Base-by-base conservation (phyloP, 2,329 filamentous ascomycete genomes). In the Neonectria punicea region DNA sequence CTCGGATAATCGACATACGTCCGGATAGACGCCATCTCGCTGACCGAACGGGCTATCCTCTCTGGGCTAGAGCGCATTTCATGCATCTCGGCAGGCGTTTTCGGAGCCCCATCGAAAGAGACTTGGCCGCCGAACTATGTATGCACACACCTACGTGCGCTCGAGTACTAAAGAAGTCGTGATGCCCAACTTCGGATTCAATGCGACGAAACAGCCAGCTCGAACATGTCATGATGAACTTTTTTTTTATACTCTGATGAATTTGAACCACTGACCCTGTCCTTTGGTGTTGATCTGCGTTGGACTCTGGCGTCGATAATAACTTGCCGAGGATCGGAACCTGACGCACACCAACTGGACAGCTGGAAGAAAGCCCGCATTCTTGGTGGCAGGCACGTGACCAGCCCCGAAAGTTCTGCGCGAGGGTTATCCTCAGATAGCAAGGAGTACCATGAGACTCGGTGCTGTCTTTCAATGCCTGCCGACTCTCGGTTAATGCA, bases 11-110 rank as follows among this genome's bases (percentile, higher is more conserved):
- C 53, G 53, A 68, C 36, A 59, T 69, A 58, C 43, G 50, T 51
- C 16, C 22, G 49, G 49, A 51, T 51, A 63, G 56, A 69, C 64
- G 61, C 63, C 59, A 58, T 55, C 58, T 56, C 44, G 58, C 70
- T 65, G 55, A 67, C 64, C 61, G 63, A 67, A 64, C 66, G 62
- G 66, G 66, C 64, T 69, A 62, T 63, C 63, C 64, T 65, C 56
- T 44, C 49, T 39, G n/a, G 66, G 57, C 61, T 71, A 73, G 68
- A 63, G 61, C 34, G 54, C 30, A 54, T 65, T 59, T 63, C 61
- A 20, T 72, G 66, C 65, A 70, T 65, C 47, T 36, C 61, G 14
- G 30, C 47, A 13, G 58, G 51, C 55, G 61, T 67, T 47, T 47
- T 57, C n/a, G 11, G 58, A 58, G 51, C 47, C 63, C 49, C 43